Conservation (phyloP, 441 rosid species). For the Kokia cookei region DNA sequence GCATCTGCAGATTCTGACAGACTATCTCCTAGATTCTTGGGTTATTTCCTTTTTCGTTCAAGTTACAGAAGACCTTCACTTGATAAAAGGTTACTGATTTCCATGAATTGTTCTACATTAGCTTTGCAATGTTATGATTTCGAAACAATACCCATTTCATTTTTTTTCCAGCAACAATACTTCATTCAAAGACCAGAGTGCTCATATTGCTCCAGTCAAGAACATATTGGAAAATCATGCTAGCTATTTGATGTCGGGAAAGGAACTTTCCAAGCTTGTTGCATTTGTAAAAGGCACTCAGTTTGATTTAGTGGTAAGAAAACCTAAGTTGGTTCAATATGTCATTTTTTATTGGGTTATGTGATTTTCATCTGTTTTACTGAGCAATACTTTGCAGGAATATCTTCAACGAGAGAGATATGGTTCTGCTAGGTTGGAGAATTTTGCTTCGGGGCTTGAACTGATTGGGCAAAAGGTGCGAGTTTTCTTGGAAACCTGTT, state of each 20-base stretch:
- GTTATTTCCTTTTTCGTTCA: slow-evolving; percentile 82
- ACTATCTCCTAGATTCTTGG: slow-evolving; percentile 79
- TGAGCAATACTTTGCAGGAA: slow-evolving; percentile 48
- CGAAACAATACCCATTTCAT: slow-evolving; percentile 8
- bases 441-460: slow-evolving; percentile 91
- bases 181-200: slow-evolving; percentile 83
- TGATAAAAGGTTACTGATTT: slow-evolving; percentile 57
- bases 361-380: slow-evolving; percentile 9
- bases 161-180: slow-evolving; percentile 34
- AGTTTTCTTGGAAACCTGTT: neutral
- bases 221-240: slow-evolving; percentile 94
- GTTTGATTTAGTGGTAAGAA: slow-evolving; percentile 93
- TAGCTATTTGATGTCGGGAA: slow-evolving; percentile 93
- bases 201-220: slow-evolving; percentile 86
- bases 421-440: slow-evolving; percentile 82
- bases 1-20: slow-evolving; percentile 68
- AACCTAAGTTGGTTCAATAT: slow-evolving; percentile 1
- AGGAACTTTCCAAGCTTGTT: slow-evolving; percentile 97
- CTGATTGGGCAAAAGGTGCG: slow-evolving; percentile 81
- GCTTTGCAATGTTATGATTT: neutral
- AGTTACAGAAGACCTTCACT: slow-evolving; percentile 65
- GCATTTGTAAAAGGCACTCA: slow-evolving; percentile 99
- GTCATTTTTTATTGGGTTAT: slow-evolving; percentile 10
- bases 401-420: slow-evolving; percentile 92
- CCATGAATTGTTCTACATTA: slow-evolving; percentile 3